phyloP scores from a whole-genome alignment of 1,139 yeast genomes.

The Saccharomycopsis hybrid region DNA sequence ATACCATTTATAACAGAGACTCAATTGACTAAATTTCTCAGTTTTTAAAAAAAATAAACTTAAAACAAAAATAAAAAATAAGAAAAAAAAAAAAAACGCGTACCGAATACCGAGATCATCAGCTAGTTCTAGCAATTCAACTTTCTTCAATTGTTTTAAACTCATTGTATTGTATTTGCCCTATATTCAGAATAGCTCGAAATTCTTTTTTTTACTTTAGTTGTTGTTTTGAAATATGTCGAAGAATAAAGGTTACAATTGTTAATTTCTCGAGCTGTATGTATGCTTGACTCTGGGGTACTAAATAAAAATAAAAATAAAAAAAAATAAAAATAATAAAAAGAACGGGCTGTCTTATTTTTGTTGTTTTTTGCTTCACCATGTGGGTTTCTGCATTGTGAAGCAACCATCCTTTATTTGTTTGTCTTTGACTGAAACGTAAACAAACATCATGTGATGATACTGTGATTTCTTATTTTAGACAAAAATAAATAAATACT shows the following conservation, averaged over 20 bases:
- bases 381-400: neutral
- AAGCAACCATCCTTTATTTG: neutral
- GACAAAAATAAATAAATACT: neutral
- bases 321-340: slow-evolving; percentile 1
- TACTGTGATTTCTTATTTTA: neutral
- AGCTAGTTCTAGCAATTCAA: slow-evolving; percentile 32
- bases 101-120: slow-evolving; percentile 30
- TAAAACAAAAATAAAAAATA: neutral
- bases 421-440: neutral
- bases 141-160: slow-evolving; percentile 31
- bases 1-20: too few relatives aligned
- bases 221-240: neutral
- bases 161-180: slow-evolving; percentile 24
- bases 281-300: neutral
- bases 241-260: neutral
- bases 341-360: neutral
- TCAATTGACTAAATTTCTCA: neutral
- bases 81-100: slow-evolving; percentile 19
- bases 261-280: neutral
- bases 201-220: neutral
- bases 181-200: neutral
- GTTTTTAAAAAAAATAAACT: neutral
- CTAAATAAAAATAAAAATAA: neutral
- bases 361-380: neutral
- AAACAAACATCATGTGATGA: slow-evolving; percentile 1